Evolutionary conservation across 805 yeast genomes (phyloP), one percentile per base, ranked within the genome.

Genomic region (Ogataea minuta): DNA sequence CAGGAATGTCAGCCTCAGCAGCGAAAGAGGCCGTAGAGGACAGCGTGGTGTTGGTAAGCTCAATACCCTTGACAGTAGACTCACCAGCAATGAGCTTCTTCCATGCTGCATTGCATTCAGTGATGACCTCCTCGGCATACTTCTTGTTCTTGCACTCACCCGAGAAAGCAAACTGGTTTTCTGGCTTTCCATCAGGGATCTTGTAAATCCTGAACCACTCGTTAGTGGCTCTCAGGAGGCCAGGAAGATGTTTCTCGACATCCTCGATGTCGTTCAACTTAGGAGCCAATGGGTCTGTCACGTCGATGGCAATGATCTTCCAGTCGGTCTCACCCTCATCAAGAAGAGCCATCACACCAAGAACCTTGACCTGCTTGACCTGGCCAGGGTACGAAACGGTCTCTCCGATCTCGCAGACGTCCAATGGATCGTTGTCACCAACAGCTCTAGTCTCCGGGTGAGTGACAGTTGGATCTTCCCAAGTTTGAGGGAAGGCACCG

Each of bases 161-260:
- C 45, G 86, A 76, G 80, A 88, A 89, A n/a, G 97, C 98, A 65
- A 93, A 91, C 68, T 84, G 84, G 70, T 93, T 93, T 68, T 79
- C 86, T 57, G 96, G 95, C 76, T 93, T 93, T 47, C 98, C 99
- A 65, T 91, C 99, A 39, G 99, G 97, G 54, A 89, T 77, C 70
- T 93, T 93, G 81, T 93, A 93, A 68, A 90, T 89, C 66, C 95
- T 84, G 81, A 93, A 93, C 99, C 99, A 93, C 69, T 86, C 95
- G 66, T 89, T 82, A 43, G 98, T 93, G 50, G 95, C 84, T 63
- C 95, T 85, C 60, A 93, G 72, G 44, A 93, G 73, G 39, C 96
- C 96, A 44, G 99, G 99, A 66, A 90, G 80, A 63, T 84, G 81
- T 58, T 76, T 77, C 66, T 78, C 89, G 49, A 93, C 95, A 58